A percentile compares a stretch with the other conserved stretches of the same genome.
These are phyloP conservation scores for Aspergillus sp. DNA, from an alignment of 2,329 filamentous ascomycete genomes.

Conservation along the genomic window DNA sequence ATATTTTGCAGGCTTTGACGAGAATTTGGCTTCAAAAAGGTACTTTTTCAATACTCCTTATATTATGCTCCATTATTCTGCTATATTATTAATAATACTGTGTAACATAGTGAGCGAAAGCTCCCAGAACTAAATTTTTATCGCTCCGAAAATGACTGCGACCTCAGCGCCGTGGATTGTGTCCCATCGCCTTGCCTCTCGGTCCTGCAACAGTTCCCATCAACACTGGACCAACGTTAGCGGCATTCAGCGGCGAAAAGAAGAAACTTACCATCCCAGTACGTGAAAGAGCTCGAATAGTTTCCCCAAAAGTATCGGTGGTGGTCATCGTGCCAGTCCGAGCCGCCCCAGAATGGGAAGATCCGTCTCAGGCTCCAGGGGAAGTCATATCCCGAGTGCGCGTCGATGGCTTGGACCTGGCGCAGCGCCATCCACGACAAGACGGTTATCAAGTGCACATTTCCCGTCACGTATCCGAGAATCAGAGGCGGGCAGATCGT, in stretches of 20 bases:
- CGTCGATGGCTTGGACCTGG: conserved; percentile 94
- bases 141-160: background rate
- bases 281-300: conserved; percentile 93
- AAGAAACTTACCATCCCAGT: conserved; percentile 72
- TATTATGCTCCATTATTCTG: background rate
- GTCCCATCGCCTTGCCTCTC: conserved; percentile 22
- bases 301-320: conserved; percentile 98
- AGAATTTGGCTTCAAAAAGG: no score
- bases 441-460: conserved; percentile 94
- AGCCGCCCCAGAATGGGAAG: conserved; percentile 88
- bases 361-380: conserved; percentile 93
- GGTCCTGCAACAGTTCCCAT: conserved; percentile 31
- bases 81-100: conserved; percentile 8
- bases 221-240: conserved; percentile 17
- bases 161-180: background rate
- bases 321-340: conserved; percentile 91
- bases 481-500: conserved; percentile 79
- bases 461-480: conserved; percentile 76
- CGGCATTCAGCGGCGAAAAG: background rate
- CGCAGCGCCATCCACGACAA: conserved; percentile 89
- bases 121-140: background rate
- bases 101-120: background rate
- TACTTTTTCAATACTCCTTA: background rate
- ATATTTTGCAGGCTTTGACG: background rate
- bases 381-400: conserved; percentile 96